Evolutionary conservation across 2,329 filamentous ascomycete species (phyloP).

Genomic region (Fusarium tricinctum): DNA sequence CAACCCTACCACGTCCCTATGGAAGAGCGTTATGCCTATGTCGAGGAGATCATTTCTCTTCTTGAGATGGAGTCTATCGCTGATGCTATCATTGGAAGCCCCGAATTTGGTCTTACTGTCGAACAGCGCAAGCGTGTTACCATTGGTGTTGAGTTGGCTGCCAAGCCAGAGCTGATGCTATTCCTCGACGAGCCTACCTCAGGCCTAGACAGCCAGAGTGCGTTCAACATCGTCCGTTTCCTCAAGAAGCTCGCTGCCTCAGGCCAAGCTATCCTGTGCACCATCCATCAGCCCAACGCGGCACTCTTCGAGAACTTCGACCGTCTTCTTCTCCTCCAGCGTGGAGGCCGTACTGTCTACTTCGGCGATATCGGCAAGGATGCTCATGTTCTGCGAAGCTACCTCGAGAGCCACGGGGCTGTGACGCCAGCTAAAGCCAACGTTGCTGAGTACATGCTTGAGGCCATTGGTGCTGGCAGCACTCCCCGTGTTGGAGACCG

Average conservation of each 20-base stretch:
- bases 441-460: slow-evolving; percentile 85
- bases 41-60: slow-evolving; percentile 72
- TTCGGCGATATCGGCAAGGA: slow-evolving; percentile 87
- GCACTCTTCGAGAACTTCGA: slow-evolving; percentile 92
- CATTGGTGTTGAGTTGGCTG: slow-evolving; percentile 90
- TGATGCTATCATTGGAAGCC: slow-evolving; percentile 69
- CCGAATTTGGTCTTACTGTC: slow-evolving; percentile 78
- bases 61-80: slow-evolving; percentile 72
- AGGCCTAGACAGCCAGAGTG: slow-evolving; percentile 73
- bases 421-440: slow-evolving; percentile 69
- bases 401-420: slow-evolving; percentile 72
- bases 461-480: slow-evolving; percentile 83
- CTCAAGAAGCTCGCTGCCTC: slow-evolving; percentile 82
- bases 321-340: slow-evolving; percentile 81
- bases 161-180: slow-evolving; percentile 81
- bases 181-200: slow-evolving; percentile 86
- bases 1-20: slow-evolving; percentile 68
- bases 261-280: slow-evolving; percentile 90
- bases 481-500: slow-evolving; percentile 77
- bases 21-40: slow-evolving; percentile 70
- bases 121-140: slow-evolving; percentile 83
- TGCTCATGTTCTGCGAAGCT: slow-evolving; percentile 76
- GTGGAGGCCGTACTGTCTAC: slow-evolving; percentile 85
- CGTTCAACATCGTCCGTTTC: slow-evolving; percentile 84
- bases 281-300: slow-evolving; percentile 91